phyloP scores from a whole-genome alignment of 2,329 filamentous ascomycete species.

The Colletotrichum magnum region DNA sequence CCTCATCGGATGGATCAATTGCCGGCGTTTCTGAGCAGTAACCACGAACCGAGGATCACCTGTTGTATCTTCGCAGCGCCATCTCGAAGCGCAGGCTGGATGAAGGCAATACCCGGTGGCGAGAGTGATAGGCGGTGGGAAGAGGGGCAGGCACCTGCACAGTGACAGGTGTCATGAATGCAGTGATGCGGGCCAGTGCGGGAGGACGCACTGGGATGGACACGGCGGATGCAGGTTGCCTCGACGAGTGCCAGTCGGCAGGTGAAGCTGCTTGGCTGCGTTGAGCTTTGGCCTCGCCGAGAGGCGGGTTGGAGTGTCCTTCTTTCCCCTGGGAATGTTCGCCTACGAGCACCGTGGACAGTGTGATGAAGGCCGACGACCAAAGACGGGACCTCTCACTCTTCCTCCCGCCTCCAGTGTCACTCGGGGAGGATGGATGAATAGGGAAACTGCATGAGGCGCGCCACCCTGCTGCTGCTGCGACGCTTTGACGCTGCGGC shows the following conservation, averaged over 20 bases:
- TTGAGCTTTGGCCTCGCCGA: too few relatives aligned
- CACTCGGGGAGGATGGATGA: neutral
- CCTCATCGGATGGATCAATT: too few relatives aligned
- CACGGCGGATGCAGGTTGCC: neutral
- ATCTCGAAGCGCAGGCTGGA: too few relatives aligned
- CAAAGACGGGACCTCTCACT: too few relatives aligned
- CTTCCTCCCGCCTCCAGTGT: too few relatives aligned
- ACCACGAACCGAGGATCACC: too few relatives aligned
- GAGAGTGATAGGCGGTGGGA: neutral
- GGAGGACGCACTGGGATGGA: neutral
- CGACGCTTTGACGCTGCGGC: slow-evolving; percentile 5
- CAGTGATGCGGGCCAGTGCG: neutral
- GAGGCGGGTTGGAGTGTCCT: too few relatives aligned
- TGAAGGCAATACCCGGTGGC: too few relatives aligned
- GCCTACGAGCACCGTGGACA: neutral
- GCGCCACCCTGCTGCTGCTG: neutral
- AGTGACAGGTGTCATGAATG: slow-evolving; percentile 17
- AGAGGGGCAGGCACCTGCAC: neutral
- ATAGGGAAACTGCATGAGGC: neutral
- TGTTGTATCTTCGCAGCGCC: too few relatives aligned
- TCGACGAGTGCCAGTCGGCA: neutral
- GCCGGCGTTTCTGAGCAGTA: too few relatives aligned
- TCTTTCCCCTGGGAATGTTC: neutral
- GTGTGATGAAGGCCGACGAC: too few relatives aligned
- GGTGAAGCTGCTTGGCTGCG: too few relatives aligned